Evolutionary conservation across 1,284 basidiomycete genomes (phyloP), one percentile per base, ranked within the genome.

Genomic region (Irpex rosettiformis): DNA sequence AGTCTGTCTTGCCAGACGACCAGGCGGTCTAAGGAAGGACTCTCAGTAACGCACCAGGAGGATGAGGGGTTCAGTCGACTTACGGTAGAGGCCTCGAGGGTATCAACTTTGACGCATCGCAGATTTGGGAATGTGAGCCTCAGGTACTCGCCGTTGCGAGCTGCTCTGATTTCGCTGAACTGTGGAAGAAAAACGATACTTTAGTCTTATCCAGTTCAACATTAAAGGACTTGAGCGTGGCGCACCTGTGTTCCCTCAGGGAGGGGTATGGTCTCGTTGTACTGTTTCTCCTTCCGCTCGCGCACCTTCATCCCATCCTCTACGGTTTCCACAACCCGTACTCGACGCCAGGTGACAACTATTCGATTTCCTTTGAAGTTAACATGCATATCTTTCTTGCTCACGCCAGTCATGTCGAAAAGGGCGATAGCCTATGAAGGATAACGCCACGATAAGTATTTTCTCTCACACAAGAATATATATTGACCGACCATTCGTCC

Each of bases 351-450:
- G n/a, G 81, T 85, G 42, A 90, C 75, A 27, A 87, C 75, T n/a
- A 90, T 72, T 33, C 82, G 73, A 62, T 79, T 81, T 54, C 79
- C 76, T 58, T 86, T 85, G 64, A 81, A 89, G 67, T 82, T 87
- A 65, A 90, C 83, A 62, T 89, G 87, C 58, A 89, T 81, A 60
- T 90, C 83, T 59, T 88, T 78, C 68, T 88, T 89, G 65, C 77
- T 77, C 53, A 88, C 80, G 29, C 85, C 85, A 2, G 78, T 78
- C 66, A 90, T 73, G 60, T 88, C 84, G 68, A 89, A 87, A 42
- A 74, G 77, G 27, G 79, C 80, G 33, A 73, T 76, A 43, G 72
- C 66, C 70, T 74, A 49, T 52, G 45, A 47, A 33, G 11, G n/a
- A n/a, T n/a, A 40, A 54, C 45, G 52, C 43, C 25, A 22, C 30